Conservation (phyloP, 495 filamentous ascomycete species). For the Evansstolkia leycettana region DNA sequence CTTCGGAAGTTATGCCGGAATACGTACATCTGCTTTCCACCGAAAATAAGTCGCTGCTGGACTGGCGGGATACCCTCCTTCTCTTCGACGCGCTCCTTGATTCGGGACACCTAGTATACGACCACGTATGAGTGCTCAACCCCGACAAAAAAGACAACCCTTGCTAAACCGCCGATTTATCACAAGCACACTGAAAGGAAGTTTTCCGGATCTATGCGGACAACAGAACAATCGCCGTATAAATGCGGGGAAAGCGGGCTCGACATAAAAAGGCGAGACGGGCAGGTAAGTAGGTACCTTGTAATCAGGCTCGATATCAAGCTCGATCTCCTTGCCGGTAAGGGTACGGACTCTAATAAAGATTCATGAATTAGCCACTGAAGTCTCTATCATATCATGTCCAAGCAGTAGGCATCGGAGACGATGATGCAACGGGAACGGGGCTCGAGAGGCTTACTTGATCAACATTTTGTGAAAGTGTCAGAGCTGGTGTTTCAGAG, state of each 20-base stretch:
- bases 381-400: background rate
- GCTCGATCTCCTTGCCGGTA: conserved; percentile 96
- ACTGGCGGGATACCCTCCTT: conserved; percentile 97
- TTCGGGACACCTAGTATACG: conserved; percentile 59
- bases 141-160: too few species aligned
- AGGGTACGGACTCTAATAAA: conserved; percentile 78
- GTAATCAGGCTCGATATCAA: conserved; percentile 89
- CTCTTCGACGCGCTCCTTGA: conserved; percentile 98
- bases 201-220: too few species aligned
- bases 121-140: background rate
- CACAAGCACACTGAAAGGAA: too few species aligned
- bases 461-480: conserved; percentile 39
- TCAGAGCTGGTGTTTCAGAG: too few species aligned
- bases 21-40: conserved; percentile 90
- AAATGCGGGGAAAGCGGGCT: background rate
- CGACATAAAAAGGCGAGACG: background rate
- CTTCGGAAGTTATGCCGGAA: too few species aligned
- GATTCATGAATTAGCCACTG: background rate
- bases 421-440: conserved; percentile 13
- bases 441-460: conserved; percentile 21
- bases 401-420: background rate
- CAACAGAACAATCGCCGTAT: too few species aligned
- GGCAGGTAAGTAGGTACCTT: conserved; percentile 43
- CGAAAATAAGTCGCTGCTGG: conserved; percentile 90
- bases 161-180: too few species aligned